Evolutionary conservation across 2,329 filamentous ascomycete genomes (phyloP).

Genomic region (Monilinia vaccinii-corymbosi): DNA sequence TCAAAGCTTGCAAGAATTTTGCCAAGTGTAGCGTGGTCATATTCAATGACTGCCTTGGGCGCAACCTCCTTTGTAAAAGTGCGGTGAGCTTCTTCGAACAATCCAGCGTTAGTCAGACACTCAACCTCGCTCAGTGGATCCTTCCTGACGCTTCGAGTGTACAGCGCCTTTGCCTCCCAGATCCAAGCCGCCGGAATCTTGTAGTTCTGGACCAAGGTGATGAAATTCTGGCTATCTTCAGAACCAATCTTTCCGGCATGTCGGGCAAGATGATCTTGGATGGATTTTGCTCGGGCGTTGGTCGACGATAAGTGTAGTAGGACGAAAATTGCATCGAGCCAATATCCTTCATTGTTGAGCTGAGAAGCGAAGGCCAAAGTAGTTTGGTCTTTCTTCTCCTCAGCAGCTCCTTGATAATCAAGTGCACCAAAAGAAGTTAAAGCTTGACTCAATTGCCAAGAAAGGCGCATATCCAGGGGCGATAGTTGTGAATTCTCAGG

Average conservation of each 20-base stretch:
- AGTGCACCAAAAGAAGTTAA: slow-evolving; percentile 43
- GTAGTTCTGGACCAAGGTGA: slow-evolving; percentile 52
- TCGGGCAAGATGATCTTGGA: slow-evolving; percentile 65
- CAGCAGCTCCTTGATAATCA: slow-evolving; percentile 43
- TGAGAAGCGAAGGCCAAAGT: slow-evolving; percentile 57
- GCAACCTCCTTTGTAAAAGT: slow-evolving; percentile 76
- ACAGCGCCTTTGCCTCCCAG: slow-evolving; percentile 77
- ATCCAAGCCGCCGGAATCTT: slow-evolving; percentile 71
- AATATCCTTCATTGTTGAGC: slow-evolving; percentile 54
- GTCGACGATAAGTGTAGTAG: slow-evolving; percentile 63
- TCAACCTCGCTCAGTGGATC: slow-evolving; percentile 64
- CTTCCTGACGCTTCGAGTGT: slow-evolving; percentile 64
- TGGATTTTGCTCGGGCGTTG: slow-evolving; percentile 51
- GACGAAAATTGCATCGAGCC: slow-evolving; percentile 66
- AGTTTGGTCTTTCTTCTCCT: slow-evolving; percentile 54
- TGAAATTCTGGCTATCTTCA: slow-evolving; percentile 47
- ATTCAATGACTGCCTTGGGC: slow-evolving; percentile 71
- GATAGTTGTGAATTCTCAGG: slow-evolving; percentile 71
- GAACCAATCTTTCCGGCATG: slow-evolving; percentile 60
- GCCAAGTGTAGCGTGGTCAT: slow-evolving; percentile 63
- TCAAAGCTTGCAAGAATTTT: slow-evolving; percentile 65
- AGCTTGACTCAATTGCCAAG: slow-evolving; percentile 76
- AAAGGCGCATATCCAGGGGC: slow-evolving; percentile 64
- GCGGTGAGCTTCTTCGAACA: slow-evolving; percentile 72
- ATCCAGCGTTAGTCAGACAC: slow-evolving; percentile 69